A percentile compares a stretch with the other conserved stretches of the same genome.
Conservation (phyloP, 768 basidiomycete species). For the Boletus barrowsii region DNA sequence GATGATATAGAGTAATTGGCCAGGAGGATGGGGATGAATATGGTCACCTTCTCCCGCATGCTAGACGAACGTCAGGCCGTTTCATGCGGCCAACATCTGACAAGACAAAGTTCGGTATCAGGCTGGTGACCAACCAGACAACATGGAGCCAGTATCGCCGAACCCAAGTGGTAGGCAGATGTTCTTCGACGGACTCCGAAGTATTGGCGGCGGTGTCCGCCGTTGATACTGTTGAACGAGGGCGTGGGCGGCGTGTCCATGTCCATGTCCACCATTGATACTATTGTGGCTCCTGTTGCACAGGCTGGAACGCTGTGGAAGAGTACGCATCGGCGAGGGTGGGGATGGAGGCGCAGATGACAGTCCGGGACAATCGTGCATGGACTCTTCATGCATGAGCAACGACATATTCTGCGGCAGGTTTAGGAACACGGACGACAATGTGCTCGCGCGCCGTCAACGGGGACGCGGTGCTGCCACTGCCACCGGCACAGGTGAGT, state of each 20-base stretch:
- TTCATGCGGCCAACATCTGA: conserved; percentile 58
- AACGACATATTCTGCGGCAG: conserved; percentile 76
- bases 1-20: conserved; percentile 62
- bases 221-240: too few species aligned
- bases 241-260: background rate
- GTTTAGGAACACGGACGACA: conserved; percentile 62
- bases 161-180: conserved; percentile 49
- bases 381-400: conserved; percentile 43
- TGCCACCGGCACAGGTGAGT: conserved; percentile 8
- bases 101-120: conserved; percentile 53
- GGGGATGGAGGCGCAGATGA: conserved; percentile 29
- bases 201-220: conserved; percentile 41
- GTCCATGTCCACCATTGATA: conserved; percentile 3
- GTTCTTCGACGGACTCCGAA: conserved; percentile 48
- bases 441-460: conserved; percentile 37
- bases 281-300: conserved; percentile 3
- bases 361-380: conserved; percentile 16
- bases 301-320: conserved; percentile 14
- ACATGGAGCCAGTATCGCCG: conserved; percentile 58
- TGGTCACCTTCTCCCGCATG: conserved; percentile 68
- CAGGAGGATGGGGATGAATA: conserved; percentile 55
- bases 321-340: conserved; percentile 33
- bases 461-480: conserved; percentile 30
- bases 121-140: conserved; percentile 52
- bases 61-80: conserved; percentile 62